phyloP scores from a whole-genome alignment of 2,329 filamentous ascomycete species.

The Aspergillus calidoustus region DNA sequence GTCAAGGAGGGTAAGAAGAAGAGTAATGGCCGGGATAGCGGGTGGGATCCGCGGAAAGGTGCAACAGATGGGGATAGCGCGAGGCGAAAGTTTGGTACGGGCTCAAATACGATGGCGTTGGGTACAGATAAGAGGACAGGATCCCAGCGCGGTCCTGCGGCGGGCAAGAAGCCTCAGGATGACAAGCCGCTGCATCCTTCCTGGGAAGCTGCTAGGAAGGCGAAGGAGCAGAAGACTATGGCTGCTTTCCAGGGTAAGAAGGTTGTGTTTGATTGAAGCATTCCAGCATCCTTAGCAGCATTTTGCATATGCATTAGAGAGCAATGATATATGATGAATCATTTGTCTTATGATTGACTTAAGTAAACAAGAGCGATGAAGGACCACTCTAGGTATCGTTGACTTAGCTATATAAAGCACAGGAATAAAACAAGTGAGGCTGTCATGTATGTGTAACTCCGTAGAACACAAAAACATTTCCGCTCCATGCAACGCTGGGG shows the following conservation, averaged over 20 bases:
- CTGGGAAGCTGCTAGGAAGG: conserved; percentile 66
- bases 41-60: conserved; percentile 64
- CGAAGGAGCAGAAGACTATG: conserved; percentile 56
- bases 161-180: conserved; percentile 40
- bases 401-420: conserved; percentile 5
- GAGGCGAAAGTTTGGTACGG: conserved; percentile 26
- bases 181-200: conserved; percentile 64
- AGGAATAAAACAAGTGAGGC: conserved; percentile 6
- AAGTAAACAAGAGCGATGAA: background rate
- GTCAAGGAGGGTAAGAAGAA: conserved; percentile 48
- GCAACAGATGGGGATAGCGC: conserved; percentile 46
- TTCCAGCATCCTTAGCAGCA: too few species aligned
- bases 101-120: conserved; percentile 13
- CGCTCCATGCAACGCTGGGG: conserved; percentile 6
- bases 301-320: conserved; percentile 8
- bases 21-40: conserved; percentile 50
- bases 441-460: background rate
- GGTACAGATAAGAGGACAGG: background rate
- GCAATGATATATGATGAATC: background rate
- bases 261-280: conserved; percentile 61
- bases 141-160: conserved; percentile 24
- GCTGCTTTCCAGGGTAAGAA: conserved; percentile 65
- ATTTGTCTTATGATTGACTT: background rate
- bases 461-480: conserved; percentile 1
- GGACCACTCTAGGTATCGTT: conserved; percentile 6